Conservation (phyloP, 192 early-diverging fungal genomes). For the Kappamyces sp. region DNA sequence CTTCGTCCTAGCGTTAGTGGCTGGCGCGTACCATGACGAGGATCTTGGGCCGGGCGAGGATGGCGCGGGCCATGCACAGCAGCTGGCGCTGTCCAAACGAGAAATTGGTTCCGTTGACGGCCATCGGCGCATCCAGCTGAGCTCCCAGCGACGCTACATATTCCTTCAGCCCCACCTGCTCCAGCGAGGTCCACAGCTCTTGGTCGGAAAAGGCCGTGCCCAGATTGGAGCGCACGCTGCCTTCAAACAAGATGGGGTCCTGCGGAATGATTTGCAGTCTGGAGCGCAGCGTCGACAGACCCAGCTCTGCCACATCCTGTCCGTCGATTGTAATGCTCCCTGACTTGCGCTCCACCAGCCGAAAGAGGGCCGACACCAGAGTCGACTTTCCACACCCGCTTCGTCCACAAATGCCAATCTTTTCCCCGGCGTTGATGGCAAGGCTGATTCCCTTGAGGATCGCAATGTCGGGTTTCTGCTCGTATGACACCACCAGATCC, state of each 20-base stretch:
- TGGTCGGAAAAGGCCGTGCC: constrained; percentile 62
- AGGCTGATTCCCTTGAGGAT: constrained; percentile 51
- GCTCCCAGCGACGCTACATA: constrained; percentile 46
- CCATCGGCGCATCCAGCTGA: constrained; percentile 50
- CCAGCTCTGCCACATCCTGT: constrained; percentile 9
- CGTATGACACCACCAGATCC: too few species aligned
- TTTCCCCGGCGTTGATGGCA: constrained; percentile 53
- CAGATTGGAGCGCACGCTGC: constrained; percentile 60
- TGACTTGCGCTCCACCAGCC: constrained; percentile 6
- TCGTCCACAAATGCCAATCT: constrained; percentile 69
- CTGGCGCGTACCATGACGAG: constrained; percentile 20
- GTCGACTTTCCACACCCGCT: constrained; percentile 64
- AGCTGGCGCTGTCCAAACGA: constrained; percentile 51
- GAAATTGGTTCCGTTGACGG: constrained; percentile 66
- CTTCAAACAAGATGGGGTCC: constrained; percentile 44
- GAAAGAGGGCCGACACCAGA: constrained; percentile 17
- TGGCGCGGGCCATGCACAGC: constrained; percentile 13
- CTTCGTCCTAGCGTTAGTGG: constrained; percentile 34
- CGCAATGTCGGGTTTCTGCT: constrained; percentile 7
- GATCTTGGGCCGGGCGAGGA: constrained; percentile 7
- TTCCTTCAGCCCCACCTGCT: constrained; percentile 38
- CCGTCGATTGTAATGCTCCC: constrained; percentile 54
- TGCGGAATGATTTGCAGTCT: constrained; percentile 32
- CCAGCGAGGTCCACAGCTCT: constrained; percentile 54
- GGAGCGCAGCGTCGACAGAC: constrained; percentile 24